Conservation (phyloP, 148 eudicot species). For the Fallopia convolvulus region DNA sequence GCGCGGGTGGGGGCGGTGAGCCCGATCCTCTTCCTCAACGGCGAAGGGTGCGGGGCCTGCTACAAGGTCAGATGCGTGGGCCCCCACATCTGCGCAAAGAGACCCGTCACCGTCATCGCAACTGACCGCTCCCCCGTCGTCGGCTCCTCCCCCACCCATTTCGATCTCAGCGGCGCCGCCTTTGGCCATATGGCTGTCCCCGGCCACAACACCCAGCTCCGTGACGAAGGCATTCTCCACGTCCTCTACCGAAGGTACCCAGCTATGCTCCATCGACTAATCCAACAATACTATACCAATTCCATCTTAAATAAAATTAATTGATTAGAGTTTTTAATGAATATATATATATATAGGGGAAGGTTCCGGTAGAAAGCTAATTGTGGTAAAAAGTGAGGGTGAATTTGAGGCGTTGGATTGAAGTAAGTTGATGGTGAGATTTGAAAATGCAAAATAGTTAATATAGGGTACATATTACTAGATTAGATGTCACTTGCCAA, state of each 20-base stretch:
- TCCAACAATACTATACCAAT: too few relatives aligned
- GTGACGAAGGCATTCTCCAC: constrained; percentile 57
- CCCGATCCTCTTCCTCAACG: constrained; percentile 63
- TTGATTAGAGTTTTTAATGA: too few relatives aligned
- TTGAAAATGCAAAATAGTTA: too few relatives aligned
- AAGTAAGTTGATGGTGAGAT: too few relatives aligned
- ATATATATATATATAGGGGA: too few relatives aligned
- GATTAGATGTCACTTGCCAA: too few relatives aligned
- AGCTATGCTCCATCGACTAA: too few relatives aligned
- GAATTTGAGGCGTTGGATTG: too few relatives aligned
- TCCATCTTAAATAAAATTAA: too few relatives aligned
- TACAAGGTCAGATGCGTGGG: constrained; percentile 89
- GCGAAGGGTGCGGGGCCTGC: constrained; percentile 98
- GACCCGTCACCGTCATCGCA: constrained; percentile 83
- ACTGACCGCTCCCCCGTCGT: constrained; percentile 95
- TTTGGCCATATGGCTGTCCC: constrained; percentile 73
- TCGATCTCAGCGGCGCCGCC: constrained; percentile 92
- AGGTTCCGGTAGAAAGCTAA: too few relatives aligned
- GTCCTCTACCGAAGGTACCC: constrained; percentile 61
- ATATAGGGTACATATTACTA: too few relatives aligned
- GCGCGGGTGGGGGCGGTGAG: constrained; percentile 89
- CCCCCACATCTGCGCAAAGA: constrained; percentile 50
- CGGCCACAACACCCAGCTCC: constrained; percentile 44
- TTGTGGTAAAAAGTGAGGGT: too few relatives aligned
- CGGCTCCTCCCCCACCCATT: constrained; percentile 50